phyloP scores from a whole-genome alignment of 345 rosid species.

The Lumnitzera littorea region DNA sequence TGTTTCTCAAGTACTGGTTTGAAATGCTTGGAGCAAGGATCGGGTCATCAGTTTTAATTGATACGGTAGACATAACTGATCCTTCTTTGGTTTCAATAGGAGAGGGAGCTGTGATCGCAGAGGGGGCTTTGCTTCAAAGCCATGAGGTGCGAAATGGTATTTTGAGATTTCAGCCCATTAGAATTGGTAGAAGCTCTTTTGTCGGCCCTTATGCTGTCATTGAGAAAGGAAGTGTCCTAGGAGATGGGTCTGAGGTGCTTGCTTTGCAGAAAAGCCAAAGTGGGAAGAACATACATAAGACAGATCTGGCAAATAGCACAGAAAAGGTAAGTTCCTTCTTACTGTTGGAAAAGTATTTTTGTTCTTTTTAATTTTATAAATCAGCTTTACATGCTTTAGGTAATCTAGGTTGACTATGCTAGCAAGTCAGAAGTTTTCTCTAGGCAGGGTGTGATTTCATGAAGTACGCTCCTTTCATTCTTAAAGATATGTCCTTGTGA shows the following conservation, averaged over 20 bases:
- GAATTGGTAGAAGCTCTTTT: conserved; percentile 36
- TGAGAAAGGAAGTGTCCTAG: conserved; percentile 48
- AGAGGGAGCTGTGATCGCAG: conserved; percentile 54
- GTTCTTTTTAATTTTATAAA: no score
- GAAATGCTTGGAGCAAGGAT: conserved; percentile 58
- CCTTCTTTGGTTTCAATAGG: conserved; percentile 56
- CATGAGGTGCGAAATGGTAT: conserved; percentile 53
- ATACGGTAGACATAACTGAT: conserved; percentile 53
- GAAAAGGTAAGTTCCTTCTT: conserved; percentile 21
- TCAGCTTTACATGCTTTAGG: no score
- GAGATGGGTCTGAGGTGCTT: conserved; percentile 34
- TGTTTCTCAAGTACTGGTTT: conserved; percentile 59
- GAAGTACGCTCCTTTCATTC: no score
- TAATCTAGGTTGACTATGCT: no score
- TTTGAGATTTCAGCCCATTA: conserved; percentile 39
- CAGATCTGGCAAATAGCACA: conserved; percentile 15
- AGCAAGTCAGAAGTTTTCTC: no score
- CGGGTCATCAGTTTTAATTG: conserved; percentile 53
- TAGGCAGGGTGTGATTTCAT: no score
- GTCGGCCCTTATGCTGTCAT: conserved; percentile 58
- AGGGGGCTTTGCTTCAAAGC: conserved; percentile 56
- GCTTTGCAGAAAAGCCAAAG: conserved; percentile 48
- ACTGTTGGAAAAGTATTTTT: background rate
- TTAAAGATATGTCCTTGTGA: no score
- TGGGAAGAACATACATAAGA: conserved; percentile 19